phyloP scores from a whole-genome alignment of 1,284 basidiomycete species.

The Microbotryum silenes-acaulis region DNA sequence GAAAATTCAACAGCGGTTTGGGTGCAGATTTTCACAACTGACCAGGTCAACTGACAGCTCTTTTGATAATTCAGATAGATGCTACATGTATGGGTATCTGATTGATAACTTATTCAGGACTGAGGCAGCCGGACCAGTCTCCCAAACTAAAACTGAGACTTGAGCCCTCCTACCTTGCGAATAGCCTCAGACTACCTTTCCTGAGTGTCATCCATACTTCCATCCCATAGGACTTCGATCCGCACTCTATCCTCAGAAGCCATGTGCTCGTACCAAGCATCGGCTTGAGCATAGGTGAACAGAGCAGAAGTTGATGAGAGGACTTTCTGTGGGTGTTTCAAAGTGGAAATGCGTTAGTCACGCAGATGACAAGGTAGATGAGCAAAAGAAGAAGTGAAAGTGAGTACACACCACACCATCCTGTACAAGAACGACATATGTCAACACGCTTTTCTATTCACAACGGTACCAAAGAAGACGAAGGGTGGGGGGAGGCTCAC shows the following conservation, averaged over 20 bases:
- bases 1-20: too few species aligned
- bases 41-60: too few species aligned
- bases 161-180: too few species aligned
- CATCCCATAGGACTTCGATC: constrained; percentile 11
- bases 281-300: constrained; percentile 23
- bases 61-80: too few species aligned
- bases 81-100: too few species aligned
- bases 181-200: too few species aligned
- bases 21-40: too few species aligned
- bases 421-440: constrained; percentile 1
- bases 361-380: neutral
- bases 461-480: neutral
- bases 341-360: constrained; percentile 1
- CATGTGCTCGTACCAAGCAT: constrained; percentile 28
- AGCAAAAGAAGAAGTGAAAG: neutral
- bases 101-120: too few species aligned
- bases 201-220: neutral
- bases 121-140: too few species aligned
- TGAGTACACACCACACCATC: constrained; percentile 15
- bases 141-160: too few species aligned
- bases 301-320: constrained; percentile 12
- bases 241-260: constrained; percentile 3
- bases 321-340: constrained; percentile 6
- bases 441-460: neutral
- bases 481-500: constrained; percentile 1